Percentiles rank a stretch among this genome's conserved stretches.
Conservation (phyloP, 768 basidiomycete species). For the Arthromyces matolae region DNA sequence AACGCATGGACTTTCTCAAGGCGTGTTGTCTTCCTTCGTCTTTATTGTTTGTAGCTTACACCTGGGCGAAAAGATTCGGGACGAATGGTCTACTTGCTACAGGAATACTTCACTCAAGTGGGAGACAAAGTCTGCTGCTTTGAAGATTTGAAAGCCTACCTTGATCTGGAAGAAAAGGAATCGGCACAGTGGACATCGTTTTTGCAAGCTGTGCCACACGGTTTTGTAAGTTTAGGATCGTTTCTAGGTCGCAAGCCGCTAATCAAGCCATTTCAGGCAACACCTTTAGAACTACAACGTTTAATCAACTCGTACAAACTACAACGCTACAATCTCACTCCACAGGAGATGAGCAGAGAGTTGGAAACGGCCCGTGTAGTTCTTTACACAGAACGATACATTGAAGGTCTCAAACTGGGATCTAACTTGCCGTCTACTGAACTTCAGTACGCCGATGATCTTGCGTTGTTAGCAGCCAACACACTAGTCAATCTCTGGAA, state of each 20-base stretch:
- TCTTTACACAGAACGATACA: constrained; percentile 57
- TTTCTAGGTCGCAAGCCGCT: background rate
- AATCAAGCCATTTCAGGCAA: constrained; percentile 35
- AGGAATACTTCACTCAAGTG: constrained; percentile 66
- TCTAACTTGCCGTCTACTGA: constrained; percentile 66
- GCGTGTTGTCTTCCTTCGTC: constrained; percentile 24
- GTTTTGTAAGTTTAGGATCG: constrained; percentile 39
- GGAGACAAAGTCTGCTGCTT: constrained; percentile 84
- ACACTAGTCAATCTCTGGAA: constrained; percentile 63
- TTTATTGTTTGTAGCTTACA: background rate
- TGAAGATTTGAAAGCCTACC: constrained; percentile 77
- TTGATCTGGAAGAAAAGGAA: constrained; percentile 45
- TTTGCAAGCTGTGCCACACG: constrained; percentile 43
- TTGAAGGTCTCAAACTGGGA: constrained; percentile 66
- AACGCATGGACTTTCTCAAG: constrained; percentile 43
- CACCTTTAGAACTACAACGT: constrained; percentile 53
- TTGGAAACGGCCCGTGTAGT: constrained; percentile 50
- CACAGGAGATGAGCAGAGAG: constrained; percentile 50
- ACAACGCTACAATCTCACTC: constrained; percentile 53
- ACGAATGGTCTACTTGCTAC: constrained; percentile 46
- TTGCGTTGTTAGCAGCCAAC: constrained; percentile 71
- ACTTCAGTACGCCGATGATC: constrained; percentile 84
- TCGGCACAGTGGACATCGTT: constrained; percentile 50
- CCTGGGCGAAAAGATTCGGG: constrained; percentile 35
- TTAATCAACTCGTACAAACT: constrained; percentile 76